These are phyloP conservation scores for Geosmithia flava DNA, from an alignment of 2,329 filamentous ascomycete species.

Conservation along the genomic window DNA sequence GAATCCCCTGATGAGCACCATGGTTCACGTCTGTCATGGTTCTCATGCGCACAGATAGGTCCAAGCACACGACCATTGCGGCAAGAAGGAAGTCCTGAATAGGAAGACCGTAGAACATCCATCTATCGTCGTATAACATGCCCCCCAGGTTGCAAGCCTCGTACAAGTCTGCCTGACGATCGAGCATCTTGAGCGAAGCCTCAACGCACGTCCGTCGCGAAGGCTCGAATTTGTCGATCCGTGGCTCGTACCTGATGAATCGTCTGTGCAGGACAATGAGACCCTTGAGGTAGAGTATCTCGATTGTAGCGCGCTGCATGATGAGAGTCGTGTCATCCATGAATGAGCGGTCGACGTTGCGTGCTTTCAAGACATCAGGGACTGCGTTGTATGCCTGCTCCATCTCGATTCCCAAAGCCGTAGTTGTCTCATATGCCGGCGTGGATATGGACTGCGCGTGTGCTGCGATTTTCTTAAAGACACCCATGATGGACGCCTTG, in stretches of 20 bases:
- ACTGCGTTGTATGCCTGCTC: slow-evolving; percentile 29
- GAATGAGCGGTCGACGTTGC: slow-evolving; percentile 31
- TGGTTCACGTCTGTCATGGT: neutral
- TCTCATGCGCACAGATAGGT: slow-evolving; percentile 12
- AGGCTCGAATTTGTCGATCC: neutral
- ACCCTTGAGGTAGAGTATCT: slow-evolving; percentile 39
- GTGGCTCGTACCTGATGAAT: slow-evolving; percentile 28
- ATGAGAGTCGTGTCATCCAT: slow-evolving; percentile 31
- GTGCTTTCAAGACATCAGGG: slow-evolving; percentile 33
- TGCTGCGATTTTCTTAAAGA: slow-evolving; percentile 33
- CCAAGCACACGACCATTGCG: slow-evolving; percentile 35
- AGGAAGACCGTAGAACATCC: slow-evolving; percentile 30
- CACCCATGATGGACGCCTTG: slow-evolving; percentile 33
- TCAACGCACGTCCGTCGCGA: slow-evolving; percentile 39
- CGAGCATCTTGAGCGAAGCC: slow-evolving; percentile 32
- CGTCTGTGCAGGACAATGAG: slow-evolving; percentile 42
- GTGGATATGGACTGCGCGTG: neutral
- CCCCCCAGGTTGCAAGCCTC: slow-evolving; percentile 29
- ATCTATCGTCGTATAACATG: slow-evolving; percentile 26
- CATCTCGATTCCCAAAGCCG: slow-evolving; percentile 31
- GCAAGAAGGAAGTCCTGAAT: slow-evolving; percentile 38
- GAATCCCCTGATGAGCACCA: neutral
- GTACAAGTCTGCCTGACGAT: slow-evolving; percentile 17
- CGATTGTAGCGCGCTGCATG: slow-evolving; percentile 40
- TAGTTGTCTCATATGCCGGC: slow-evolving; percentile 34